Percentiles rank a stretch among this genome's conserved stretches.
Conservation (phyloP, 169 alveolate species). For the Babesia gibsoni region DNA sequence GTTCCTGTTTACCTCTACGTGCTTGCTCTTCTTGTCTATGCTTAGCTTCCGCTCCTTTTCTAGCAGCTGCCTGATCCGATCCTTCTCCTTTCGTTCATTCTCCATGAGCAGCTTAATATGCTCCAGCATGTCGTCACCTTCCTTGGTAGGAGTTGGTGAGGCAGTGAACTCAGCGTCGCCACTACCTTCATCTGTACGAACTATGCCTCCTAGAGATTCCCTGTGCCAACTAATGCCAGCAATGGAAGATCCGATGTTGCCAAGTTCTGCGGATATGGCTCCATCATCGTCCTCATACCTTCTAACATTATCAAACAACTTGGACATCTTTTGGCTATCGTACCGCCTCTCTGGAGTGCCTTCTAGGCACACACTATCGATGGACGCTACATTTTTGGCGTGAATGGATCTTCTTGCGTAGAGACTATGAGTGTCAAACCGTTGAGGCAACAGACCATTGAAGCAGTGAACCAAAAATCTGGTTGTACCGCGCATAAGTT, state of each 20-base stretch:
- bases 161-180: too few relatives aligned
- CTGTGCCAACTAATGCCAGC: conserved; percentile 61
- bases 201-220: conserved; percentile 18
- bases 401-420: too few relatives aligned
- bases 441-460: too few relatives aligned
- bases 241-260: conserved; percentile 43
- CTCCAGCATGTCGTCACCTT: conserved; percentile 1
- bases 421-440: too few relatives aligned
- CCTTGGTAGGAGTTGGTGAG: too few relatives aligned
- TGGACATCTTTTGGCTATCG: conserved; percentile 11
- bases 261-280: conserved; percentile 26
- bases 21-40: conserved; percentile 4
- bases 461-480: too few relatives aligned
- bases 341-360: too few relatives aligned
- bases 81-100: conserved; percentile 36
- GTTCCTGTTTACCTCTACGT: background rate
- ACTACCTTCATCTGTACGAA: background rate
- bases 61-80: conserved; percentile 24
- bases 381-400: too few relatives aligned
- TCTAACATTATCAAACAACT: conserved; percentile 6
- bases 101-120: conserved; percentile 50
- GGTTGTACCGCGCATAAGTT: too few relatives aligned
- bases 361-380: too few relatives aligned
- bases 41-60: conserved; percentile 26
- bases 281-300: conserved; percentile 8